A percentile compares a stretch with the other conserved stretches of the same genome.
These are phyloP conservation scores for Rhizopogon rudus DNA, from an alignment of 768 basidiomycete genomes.

Conservation along the genomic window DNA sequence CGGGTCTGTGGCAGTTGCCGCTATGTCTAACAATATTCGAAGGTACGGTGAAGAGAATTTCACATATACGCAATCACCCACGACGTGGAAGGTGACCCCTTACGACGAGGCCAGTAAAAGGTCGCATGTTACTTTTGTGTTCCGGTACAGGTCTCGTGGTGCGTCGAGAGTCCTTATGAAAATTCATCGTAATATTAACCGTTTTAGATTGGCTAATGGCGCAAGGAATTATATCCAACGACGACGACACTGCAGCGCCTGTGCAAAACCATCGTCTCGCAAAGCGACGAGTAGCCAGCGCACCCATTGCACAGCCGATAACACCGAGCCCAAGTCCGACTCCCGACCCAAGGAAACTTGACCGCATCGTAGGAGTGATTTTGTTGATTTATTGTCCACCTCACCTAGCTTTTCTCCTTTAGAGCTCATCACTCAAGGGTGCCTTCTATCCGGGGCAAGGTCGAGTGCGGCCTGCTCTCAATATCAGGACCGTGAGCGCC, in stretches of 20 bases:
- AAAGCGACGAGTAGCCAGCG: conserved; percentile 37
- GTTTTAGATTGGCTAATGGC: conserved; percentile 42
- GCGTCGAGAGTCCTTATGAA: conserved; percentile 7
- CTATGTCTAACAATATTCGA: conserved; percentile 6
- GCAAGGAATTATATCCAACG: conserved; percentile 43
- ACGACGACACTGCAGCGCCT: conserved; percentile 17
- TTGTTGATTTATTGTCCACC: neutral
- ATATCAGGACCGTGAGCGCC: conserved; percentile 9
- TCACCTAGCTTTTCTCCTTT: neutral
- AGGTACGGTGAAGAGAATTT: conserved; percentile 46
- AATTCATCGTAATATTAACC: neutral
- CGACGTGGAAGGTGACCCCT: conserved; percentile 52
- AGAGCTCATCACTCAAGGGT: conserved; percentile 7
- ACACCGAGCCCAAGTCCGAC: conserved; percentile 9
- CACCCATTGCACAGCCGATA: conserved; percentile 24
- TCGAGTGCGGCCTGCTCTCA: neutral
- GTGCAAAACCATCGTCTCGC: conserved; percentile 15
- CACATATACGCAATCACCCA: conserved; percentile 35
- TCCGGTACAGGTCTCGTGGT: conserved; percentile 60
- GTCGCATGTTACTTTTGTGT: conserved; percentile 63
- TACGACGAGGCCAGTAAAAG: conserved; percentile 33
- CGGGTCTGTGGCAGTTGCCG: neutral
- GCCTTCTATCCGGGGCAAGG: conserved; percentile 2
- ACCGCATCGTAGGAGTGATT: conserved; percentile 3
- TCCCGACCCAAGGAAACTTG: neutral